phyloP scores from a whole-genome alignment of 2,329 filamentous ascomycete genomes.

The Hymenoscyphus occultus region DNA sequence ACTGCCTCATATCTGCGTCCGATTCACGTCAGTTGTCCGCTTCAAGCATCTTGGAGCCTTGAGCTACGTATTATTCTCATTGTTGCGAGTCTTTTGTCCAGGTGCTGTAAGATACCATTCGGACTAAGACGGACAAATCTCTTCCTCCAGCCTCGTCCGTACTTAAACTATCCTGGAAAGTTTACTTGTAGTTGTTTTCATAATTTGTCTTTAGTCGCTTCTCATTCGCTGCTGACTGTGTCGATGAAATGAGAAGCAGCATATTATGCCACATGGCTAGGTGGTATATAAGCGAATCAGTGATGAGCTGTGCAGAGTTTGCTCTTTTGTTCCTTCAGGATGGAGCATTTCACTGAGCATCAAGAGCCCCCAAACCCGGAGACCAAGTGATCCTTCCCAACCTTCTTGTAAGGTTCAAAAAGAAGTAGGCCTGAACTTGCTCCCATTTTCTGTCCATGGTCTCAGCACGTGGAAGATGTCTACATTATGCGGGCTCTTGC shows the following conservation, averaged over 20 bases:
- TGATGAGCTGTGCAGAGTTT: background rate
- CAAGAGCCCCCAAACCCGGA: background rate
- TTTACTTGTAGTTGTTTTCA: background rate
- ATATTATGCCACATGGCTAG: constrained; percentile 16
- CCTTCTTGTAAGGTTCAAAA: background rate
- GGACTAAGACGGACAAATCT: background rate
- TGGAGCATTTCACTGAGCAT: constrained; percentile 2
- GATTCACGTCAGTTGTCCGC: background rate
- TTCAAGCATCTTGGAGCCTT: background rate
- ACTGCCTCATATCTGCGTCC: background rate
- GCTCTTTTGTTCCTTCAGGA: background rate
- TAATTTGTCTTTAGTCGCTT: background rate
- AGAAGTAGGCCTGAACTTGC: no score
- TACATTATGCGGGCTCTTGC: background rate
- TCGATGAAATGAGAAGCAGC: constrained; percentile 16
- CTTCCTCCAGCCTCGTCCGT: background rate
- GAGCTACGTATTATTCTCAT: background rate
- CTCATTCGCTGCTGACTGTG: constrained; percentile 17
- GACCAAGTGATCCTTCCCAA: background rate
- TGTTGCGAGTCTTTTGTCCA: background rate
- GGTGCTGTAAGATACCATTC: no score
- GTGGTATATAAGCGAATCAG: constrained; percentile 9
- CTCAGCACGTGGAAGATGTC: background rate
- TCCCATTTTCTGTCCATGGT: background rate
- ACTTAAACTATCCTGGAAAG: background rate